A percentile compares a stretch with the other conserved stretches of the same genome.
Evolutionary conservation across 495 filamentous ascomycete genomes (phyloP).

Genomic region (Podospora conica): DNA sequence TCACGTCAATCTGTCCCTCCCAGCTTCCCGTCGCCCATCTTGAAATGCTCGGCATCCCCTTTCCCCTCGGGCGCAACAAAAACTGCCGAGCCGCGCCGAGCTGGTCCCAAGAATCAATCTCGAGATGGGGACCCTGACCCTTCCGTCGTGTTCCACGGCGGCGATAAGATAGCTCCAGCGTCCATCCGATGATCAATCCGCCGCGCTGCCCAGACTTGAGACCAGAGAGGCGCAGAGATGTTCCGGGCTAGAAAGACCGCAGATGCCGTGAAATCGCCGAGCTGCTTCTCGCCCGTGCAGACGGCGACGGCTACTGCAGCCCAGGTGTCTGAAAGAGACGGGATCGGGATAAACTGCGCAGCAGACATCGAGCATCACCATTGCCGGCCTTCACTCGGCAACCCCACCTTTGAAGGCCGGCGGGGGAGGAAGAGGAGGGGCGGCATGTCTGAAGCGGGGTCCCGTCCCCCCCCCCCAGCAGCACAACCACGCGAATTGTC

Average conservation of each 20-base stretch:
- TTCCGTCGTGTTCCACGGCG: not conserved
- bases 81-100: constrained; percentile 8
- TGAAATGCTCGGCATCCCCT: not conserved
- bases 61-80: constrained; percentile 2
- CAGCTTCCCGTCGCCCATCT: not conserved
- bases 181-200: not conserved
- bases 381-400: constrained; percentile 19
- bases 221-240: not conserved
- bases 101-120: not conserved
- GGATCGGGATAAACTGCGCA: not conserved
- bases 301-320: too few relatives aligned
- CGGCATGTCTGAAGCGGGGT: constrained; percentile 10
- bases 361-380: not conserved
- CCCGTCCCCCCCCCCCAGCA: not conserved
- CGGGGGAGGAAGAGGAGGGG: not conserved
- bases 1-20: too few relatives aligned
- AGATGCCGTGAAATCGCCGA: constrained; percentile 34
- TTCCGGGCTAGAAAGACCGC: not conserved
- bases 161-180: not conserved
- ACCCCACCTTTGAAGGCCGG: constrained; percentile 16
- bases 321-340: too few relatives aligned
- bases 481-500: not conserved
- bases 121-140: not conserved
- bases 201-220: not conserved
- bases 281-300: too few relatives aligned